Evolutionary conservation across 2,329 filamentous ascomycete species (phyloP), one percentile per base, ranked within the genome.

Genomic region (Stachybotrys chartarum): DNA sequence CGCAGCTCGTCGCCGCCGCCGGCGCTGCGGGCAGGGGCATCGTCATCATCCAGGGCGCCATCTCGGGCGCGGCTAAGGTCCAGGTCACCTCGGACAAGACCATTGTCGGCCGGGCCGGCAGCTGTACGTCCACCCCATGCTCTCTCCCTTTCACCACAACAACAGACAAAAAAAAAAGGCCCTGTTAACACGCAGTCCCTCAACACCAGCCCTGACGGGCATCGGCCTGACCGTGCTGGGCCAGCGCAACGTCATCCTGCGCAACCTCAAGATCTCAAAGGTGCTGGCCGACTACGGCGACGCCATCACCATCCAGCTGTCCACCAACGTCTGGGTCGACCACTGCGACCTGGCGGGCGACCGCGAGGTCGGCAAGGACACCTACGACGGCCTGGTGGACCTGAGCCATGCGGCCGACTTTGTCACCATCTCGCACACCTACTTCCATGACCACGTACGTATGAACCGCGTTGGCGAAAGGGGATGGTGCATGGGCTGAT

Each of bases 201-300:
- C 24, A 24, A 24, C 24, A 52, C 0, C 3, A 66, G 64, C 60
- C 1, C 54, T 63, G 1, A 60, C 58, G 0, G 61, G 61, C 0
- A 57, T 63, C 8, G 61, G 61, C 0, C 52, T 63, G 1, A 63
- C 61, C 0, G 60, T 62, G 8, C 53, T 55, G 1, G 58, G 57
- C 1, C 57, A 63, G 30, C 58, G 58, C 49, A 84, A 84, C 59
- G 80, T 84, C 51, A 82, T 84, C 55, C 64, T 84, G 51, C 78
- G 77, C 50, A 84, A 84, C 68, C 64, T 84, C 44, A 78, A 77
- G 59, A 75, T 81, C 58, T 65, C 72, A 57, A 77, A 80, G 55
- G 76, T 81, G 1, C 59, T 59, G n/a, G 69, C 73, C 7, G 66
- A 70, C 8, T 68, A 72, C 35, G 78, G 78, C 44, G 81, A 84